Base-by-base conservation (phyloP, 2,329 filamentous ascomycete genomes). In the Catunica adiposa region DNA sequence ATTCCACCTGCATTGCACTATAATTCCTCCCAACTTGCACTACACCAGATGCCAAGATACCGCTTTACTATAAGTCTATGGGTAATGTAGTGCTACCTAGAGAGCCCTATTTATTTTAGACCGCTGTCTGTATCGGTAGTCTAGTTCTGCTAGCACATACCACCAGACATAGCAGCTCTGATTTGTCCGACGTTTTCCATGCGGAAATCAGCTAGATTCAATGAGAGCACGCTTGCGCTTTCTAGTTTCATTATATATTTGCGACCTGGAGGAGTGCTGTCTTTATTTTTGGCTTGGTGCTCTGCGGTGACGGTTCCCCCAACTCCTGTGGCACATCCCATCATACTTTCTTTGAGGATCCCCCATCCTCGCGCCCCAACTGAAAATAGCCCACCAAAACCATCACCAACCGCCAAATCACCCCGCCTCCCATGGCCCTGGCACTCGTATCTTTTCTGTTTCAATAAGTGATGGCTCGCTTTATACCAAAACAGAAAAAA, bases 401-500 rank as follows among this genome's bases (percentile, higher is more conserved):
- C n/a, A n/a, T 2, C 15, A 44, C 8, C 20, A 11, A 34, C 5
- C 29, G 29, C 11, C 29, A 34, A 34, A 17, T 3, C 15, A n/a
- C 20, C 40, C 40, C 11, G 15, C 15, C 15, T 17, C n/a, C 8
- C 23, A 51, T 31, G 15, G 14, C 48, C 29, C 25, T 51, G 48
- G 3, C 48, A 26, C 48, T 14, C 23, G 7, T 51, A 5, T 9
- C n/a, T 17, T 51, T n/a, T 9, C n/a, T 17, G 40, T 17, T 22
- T 22, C 40, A 44, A 44, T 17, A 44, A 44, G 20, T 44, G 15
- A 2, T n/a, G n/a, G 40, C 15, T 44, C 14, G 15, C 40, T 44
- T 44, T 44, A 9, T 51, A 20, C 48, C n/a, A 51, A 34, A 51
- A 51, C 23, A 29, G 48, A 22, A 51, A 51, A 51, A 51, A 51